These are phyloP conservation scores for Gnaphalium uliginosum DNA, from an alignment of 129 eudicot genomes.

Conservation along the genomic window DNA sequence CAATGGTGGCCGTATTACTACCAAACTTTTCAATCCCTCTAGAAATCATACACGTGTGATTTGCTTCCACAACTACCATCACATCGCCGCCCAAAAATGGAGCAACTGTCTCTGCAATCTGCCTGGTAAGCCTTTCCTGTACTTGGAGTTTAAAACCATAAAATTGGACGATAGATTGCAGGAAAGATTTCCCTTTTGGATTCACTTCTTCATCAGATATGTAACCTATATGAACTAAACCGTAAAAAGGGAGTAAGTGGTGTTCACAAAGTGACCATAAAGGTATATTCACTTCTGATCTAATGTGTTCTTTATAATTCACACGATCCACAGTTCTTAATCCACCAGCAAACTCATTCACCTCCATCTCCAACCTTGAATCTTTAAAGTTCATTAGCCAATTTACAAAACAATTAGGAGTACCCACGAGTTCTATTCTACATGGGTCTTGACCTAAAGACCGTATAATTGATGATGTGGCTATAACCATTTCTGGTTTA, in stretches of 20 bases:
- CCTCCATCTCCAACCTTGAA: slow-evolving; percentile 56
- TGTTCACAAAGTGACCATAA: slow-evolving; percentile 93
- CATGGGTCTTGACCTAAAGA: slow-evolving; percentile 78
- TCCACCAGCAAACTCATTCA: slow-evolving; percentile 38
- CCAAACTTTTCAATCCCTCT: slow-evolving; percentile 92
- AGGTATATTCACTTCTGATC: slow-evolving; percentile 56
- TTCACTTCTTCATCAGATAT: slow-evolving; percentile 40
- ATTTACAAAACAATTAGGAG: slow-evolving; percentile 65
- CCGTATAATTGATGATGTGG: slow-evolving; percentile 54
- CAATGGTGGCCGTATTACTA: slow-evolving; percentile 86
- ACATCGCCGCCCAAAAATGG: slow-evolving; percentile 65
- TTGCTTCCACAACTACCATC: slow-evolving; percentile 87
- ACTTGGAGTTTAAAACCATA: slow-evolving; percentile 92
- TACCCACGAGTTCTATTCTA: slow-evolving; percentile 66
- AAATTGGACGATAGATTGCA: slow-evolving; percentile 77
- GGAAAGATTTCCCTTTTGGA: slow-evolving; percentile 47
- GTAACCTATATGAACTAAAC: slow-evolving; percentile 84
- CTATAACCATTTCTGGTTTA: slow-evolving; percentile 41
- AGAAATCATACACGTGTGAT: slow-evolving; percentile 89
- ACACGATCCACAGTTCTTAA: slow-evolving; percentile 14
- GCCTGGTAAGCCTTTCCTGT: slow-evolving; percentile 88
- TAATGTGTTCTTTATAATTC: slow-evolving; percentile 34
- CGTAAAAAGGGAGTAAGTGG: slow-evolving; percentile 90
- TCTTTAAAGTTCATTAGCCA: slow-evolving; percentile 72
- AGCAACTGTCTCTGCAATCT: slow-evolving; percentile 85